A percentile compares a stretch with the other conserved stretches of the same genome.
Evolutionary conservation across 192 early-diverging fungal genomes (phyloP).

Genomic region (Fimicolochytrium jonesii): DNA sequence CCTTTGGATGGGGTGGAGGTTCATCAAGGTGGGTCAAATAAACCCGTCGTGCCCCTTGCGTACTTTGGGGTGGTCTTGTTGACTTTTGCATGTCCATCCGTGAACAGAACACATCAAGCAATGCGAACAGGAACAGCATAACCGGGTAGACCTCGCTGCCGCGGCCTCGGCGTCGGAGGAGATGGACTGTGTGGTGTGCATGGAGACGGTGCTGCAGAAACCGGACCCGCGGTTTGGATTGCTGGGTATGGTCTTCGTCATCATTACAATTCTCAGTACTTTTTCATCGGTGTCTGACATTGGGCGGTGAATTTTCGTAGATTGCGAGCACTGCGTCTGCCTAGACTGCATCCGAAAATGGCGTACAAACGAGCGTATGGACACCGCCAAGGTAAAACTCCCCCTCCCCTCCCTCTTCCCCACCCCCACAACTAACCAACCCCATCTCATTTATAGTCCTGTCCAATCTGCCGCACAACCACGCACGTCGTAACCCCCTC

Average conservation of each 20-base stretch:
- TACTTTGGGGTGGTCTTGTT: no score
- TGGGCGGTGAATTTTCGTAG: no score
- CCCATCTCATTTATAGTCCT: conserved; percentile 22
- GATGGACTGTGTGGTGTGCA: conserved; percentile 50
- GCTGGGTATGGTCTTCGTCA: conserved; percentile 25
- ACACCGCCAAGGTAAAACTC: conserved; percentile 37
- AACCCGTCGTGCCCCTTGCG: no score
- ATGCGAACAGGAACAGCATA: no score
- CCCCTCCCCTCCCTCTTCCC: not conserved
- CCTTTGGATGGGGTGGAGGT: conserved; percentile 17
- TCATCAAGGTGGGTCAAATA: conserved; percentile 17
- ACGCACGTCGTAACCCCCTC: conserved; percentile 50
- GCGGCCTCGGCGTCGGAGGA: no score
- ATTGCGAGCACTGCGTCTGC: conserved; percentile 53
- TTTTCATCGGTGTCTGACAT: no score
- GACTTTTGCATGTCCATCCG: no score
- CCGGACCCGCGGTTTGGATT: conserved; percentile 48
- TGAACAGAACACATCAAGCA: conserved; percentile 24
- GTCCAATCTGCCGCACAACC: conserved; percentile 48
- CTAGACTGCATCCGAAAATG: conserved; percentile 47
- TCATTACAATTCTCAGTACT: no score
- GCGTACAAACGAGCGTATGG: conserved; percentile 42
- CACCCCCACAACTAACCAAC: not conserved
- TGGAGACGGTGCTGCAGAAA: conserved; percentile 42
- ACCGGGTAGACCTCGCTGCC: no score